Evolutionary conservation across 2,329 filamentous ascomycete genomes (phyloP).

Genomic region (Fusarium miscanthi): DNA sequence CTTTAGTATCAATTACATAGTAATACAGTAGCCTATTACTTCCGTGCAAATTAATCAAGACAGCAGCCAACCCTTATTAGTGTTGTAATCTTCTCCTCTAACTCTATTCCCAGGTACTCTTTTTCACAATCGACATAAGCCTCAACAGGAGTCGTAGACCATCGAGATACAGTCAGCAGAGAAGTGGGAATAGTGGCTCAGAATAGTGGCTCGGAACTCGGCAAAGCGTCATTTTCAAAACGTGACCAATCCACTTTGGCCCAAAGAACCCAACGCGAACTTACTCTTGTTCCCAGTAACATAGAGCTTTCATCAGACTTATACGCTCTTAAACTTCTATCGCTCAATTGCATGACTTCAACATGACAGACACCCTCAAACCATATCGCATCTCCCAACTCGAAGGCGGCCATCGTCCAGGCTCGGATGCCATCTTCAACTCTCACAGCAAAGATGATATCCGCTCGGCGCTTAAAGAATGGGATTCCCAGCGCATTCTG

Average conservation of each 20-base stretch:
- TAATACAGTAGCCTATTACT: too few species aligned
- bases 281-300: background rate
- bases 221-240: constrained; percentile 5
- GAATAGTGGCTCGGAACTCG: background rate
- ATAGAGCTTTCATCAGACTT: background rate
- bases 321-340: too few species aligned
- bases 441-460: constrained; percentile 12
- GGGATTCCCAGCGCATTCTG: background rate
- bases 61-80: too few species aligned
- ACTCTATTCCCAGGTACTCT: too few species aligned
- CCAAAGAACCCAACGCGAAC: background rate
- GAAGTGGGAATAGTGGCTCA: background rate
- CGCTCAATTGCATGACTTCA: background rate
- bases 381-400: constrained; percentile 12
- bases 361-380: background rate
- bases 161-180: background rate
- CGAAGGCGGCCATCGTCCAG: constrained; percentile 4
- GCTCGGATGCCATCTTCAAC: constrained; percentile 19
- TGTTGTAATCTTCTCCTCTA: too few species aligned
- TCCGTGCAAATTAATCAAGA: too few species aligned
- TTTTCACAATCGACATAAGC: too few species aligned
- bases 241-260: constrained; percentile 19
- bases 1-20: too few species aligned
- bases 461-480: background rate
- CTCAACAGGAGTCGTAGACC: too few species aligned